Evolutionary conservation across 176 grass and related monocot genomes (phyloP).

Genomic region (Elaeis guineensis): DNA sequence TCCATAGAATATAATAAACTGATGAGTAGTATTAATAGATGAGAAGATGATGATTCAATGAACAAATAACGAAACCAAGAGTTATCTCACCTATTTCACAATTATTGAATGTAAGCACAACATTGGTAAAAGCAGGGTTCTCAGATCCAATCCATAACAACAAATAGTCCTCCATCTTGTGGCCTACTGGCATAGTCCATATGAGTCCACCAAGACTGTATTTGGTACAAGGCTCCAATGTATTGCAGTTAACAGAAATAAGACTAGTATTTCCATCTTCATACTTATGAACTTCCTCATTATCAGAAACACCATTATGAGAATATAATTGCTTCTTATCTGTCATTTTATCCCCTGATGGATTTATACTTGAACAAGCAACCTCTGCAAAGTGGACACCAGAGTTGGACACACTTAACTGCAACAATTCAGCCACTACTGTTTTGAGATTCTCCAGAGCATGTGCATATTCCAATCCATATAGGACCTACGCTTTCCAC

Average conservation of each 20-base stretch:
- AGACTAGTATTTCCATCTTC: conserved; percentile 26
- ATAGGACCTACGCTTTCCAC: conserved; percentile 50
- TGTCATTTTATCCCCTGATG: conserved; percentile 31
- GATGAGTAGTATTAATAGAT: too few relatives aligned
- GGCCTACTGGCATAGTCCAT: conserved; percentile 44
- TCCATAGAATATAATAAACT: too few relatives aligned
- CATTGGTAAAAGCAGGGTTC: conserved; percentile 75
- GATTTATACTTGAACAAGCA: conserved; percentile 51
- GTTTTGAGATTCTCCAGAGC: conserved; percentile 51
- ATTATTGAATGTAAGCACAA: conserved; percentile 87
- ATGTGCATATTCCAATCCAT: conserved; percentile 76
- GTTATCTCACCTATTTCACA: conserved; percentile 68
- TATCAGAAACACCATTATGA: conserved; percentile 5
- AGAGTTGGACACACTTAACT: conserved; percentile 24
- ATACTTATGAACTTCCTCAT: conserved; percentile 6
- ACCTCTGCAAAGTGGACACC: conserved; percentile 50
- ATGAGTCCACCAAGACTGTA: conserved; percentile 67
- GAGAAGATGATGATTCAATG: neutral
- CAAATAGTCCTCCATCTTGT: conserved; percentile 67
- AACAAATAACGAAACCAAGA: conserved; percentile 1
- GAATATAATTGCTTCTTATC: conserved; percentile 17
- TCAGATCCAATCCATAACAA: conserved; percentile 88
- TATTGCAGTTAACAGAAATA: conserved; percentile 29
- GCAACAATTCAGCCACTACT: conserved; percentile 24
- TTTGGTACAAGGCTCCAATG: conserved; percentile 23